Evolutionary conservation across 2,329 filamentous ascomycete genomes (phyloP), one percentile per base, ranked within the genome.

Genomic region (Sporothrix luriei): DNA sequence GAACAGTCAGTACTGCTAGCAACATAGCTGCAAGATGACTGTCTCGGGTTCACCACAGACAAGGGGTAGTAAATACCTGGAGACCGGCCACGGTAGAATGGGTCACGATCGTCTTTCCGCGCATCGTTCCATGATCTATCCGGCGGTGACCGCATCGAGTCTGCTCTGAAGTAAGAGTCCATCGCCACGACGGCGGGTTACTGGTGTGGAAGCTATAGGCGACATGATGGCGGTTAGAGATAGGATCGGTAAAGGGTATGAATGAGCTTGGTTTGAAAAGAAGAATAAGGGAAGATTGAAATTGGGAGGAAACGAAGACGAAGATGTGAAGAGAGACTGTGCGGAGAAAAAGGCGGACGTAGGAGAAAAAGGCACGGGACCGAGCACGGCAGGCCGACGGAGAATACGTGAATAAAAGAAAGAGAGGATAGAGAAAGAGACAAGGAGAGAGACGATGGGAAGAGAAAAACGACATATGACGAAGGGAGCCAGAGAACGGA

Each of bases 81-180:
- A 74, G 90, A 92, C 77, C 90, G 85, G 71, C 85, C 86, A 71
- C 89, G 85, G 74, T 90, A 89, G 73, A 88, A 89, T 54, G 81
- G 84, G 75, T 91, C 88, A 64, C 82, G 81, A 71, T 87, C 84
- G 7, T 86, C 83, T 74, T 85, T 84, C 73, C 85, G 80, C 29
- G 78, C 78, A 24, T 88, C 86, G 71, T 76, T 79, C 84, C 85
- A 87, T 54, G 78, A 80, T 69, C 86, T 84, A 68, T 87, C 84
- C 61, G 76, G 78, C 2, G 86, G 85, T 38, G 85, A 88, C 51
- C 85, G 84, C 46, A 78, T 83, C 29, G 82, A 76, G 68, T 88
- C 86, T 46, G 57, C 40, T 73, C 86, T 82, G 73, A 85, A 85
- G 72, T 86, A 87, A 0, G 84, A 85, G 73, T 87, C 85, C 85